Evolutionary conservation across 1,284 basidiomycete species (phyloP), one percentile per base, ranked within the genome.

Genomic region (Flammula alnicola): DNA sequence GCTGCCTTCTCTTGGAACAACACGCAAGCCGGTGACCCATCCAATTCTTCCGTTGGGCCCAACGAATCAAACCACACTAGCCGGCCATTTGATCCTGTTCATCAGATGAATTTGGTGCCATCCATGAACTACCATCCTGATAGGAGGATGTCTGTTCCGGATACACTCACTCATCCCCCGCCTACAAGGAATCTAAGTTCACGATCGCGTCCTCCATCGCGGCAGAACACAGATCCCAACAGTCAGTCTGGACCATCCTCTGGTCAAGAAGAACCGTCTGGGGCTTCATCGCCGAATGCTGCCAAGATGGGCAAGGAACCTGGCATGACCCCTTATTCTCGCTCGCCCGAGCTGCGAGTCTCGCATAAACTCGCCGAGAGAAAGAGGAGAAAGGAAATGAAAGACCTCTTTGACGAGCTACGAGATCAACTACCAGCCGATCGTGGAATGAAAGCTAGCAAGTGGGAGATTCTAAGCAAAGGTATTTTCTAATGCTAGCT

Each of bases 401-500:
- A 95, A 65, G 94, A 97, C 53, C 69, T 98, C 40, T 98, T 97
- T 64, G 95, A 98, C 61, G 95, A 98, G 69, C 73, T 98, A 52
- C 81, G 92, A 49, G 94, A 95, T 68, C 85, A 91, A 58, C 74
- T 98, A 26, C 95, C 95, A 3, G 88, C 90, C 36, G 93, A 95
- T 69, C 80, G 93, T 48, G 92, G 91, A 27, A 90, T 93, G 86
- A 96, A 97, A 67, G 88, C 92, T 16, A 93, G 91, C 73, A 98
- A 98, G 73, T 97, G 94, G 95, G 94, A 97, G 73, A 95, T 96
- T 51, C 73, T 97, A 30, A 93, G 85, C 69, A 95, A 95, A 84
- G 91, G 93, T 91, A 52, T 25, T 47, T 55, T 12, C n/a, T n/a
- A n/a, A n/a, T n/a, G n/a, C n/a, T n/a, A n/a, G n/a, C n/a, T n/a